phyloP scores from a whole-genome alignment of 1,284 basidiomycete species.

The Mycosarcoma mackinlayi region DNA sequence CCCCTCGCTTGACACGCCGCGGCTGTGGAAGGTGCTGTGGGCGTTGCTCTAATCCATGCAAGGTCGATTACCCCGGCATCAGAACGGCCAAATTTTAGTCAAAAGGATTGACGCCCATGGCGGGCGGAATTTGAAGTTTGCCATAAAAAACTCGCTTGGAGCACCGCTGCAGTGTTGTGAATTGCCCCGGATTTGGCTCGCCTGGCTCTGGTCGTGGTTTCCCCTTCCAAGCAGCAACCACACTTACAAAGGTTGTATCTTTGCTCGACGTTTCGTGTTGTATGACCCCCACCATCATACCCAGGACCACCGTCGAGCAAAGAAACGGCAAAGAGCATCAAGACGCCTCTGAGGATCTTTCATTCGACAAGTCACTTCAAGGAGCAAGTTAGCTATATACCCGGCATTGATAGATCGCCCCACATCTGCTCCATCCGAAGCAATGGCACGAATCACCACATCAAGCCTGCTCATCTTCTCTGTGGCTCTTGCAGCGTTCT shows the following conservation, averaged over 20 bases:
- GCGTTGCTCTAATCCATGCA: conserved; percentile 4
- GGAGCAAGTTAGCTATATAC: background rate
- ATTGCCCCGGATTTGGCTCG: conserved; percentile 21
- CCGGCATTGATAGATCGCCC: too few species aligned
- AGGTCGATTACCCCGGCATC: conserved; percentile 22
- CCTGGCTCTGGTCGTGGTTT: background rate
- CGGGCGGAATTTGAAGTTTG: conserved; percentile 11
- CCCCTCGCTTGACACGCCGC: too few species aligned
- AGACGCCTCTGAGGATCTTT: too few species aligned
- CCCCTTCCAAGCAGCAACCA: conserved; percentile 9
- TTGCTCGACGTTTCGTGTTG: background rate
- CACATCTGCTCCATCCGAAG: background rate
- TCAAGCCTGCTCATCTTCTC: background rate
- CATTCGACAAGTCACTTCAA: too few species aligned
- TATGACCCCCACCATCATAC: background rate
- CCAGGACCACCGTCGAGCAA: background rate
- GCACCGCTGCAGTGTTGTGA: background rate
- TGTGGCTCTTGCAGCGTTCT: background rate
- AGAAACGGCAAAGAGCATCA: too few species aligned
- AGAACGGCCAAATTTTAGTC: background rate
- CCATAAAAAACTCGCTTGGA: background rate
- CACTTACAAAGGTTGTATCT: too few species aligned
- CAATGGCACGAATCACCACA: conserved; percentile 1
- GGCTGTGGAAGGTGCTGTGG: background rate
- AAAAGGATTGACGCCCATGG: background rate